Conservation (phyloP, 495 filamentous ascomycete species). For the Podospora australis region DNA sequence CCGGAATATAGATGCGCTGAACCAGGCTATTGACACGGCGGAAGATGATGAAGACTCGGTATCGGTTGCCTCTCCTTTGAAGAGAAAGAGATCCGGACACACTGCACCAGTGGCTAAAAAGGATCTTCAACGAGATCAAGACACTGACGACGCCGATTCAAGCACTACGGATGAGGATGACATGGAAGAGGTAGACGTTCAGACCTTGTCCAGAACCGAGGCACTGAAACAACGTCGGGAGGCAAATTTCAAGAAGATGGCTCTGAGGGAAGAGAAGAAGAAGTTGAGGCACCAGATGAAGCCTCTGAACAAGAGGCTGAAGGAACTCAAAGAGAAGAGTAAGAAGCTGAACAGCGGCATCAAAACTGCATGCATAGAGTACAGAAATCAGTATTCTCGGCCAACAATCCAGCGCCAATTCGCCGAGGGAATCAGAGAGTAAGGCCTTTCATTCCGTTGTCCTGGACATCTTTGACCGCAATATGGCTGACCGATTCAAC, state of each 20-base stretch:
- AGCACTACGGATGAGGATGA: too few species aligned
- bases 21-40: too few species aligned
- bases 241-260: slow-evolving; percentile 7
- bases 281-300: slow-evolving; percentile 28
- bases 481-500: slow-evolving; percentile 11
- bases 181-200: background rate
- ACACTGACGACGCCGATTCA: too few species aligned
- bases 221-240: slow-evolving; percentile 2
- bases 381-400: slow-evolving; percentile 48
- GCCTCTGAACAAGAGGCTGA: background rate
- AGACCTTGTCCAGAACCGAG: slow-evolving; percentile 4
- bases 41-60: too few species aligned
- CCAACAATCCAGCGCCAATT: slow-evolving; percentile 50
- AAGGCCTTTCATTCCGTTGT: slow-evolving; percentile 5
- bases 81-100: too few species aligned
- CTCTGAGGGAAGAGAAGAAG: slow-evolving; percentile 13
- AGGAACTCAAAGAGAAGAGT: slow-evolving; percentile 17
- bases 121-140: too few species aligned
- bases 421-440: slow-evolving; percentile 47
- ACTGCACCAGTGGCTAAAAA: too few species aligned
- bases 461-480: background rate
- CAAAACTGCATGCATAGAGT: slow-evolving; percentile 42
- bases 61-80: too few species aligned
- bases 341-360: slow-evolving; percentile 27
- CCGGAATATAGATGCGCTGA: too few species aligned